Percentiles rank a stretch among this genome's conserved stretches.
These are phyloP conservation scores for Arthrobotrys conoides DNA, from an alignment of 2,329 filamentous ascomycete genomes.

Conservation along the genomic window DNA sequence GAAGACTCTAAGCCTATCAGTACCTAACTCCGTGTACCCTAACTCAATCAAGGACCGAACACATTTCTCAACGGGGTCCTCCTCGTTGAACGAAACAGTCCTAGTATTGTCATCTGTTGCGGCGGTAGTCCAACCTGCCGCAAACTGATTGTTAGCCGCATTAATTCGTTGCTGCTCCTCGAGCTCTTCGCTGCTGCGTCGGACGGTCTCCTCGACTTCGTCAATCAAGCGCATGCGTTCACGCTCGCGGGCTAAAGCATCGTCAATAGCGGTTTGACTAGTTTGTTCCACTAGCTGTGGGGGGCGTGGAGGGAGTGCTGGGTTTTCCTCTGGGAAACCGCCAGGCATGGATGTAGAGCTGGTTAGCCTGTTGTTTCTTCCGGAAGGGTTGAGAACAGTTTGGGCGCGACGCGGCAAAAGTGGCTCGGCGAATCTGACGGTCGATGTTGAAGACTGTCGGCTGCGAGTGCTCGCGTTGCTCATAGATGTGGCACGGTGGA, in stretches of 20 bases:
- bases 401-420: slow-evolving; percentile 50
- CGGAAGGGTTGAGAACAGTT: slow-evolving; percentile 40
- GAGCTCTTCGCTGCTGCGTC: slow-evolving; percentile 56
- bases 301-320: neutral
- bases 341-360: slow-evolving; percentile 51
- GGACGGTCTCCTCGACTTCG: slow-evolving; percentile 56
- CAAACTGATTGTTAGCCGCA: slow-evolving; percentile 9
- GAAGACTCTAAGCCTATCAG: slow-evolving; percentile 63
- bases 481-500: slow-evolving; percentile 57
- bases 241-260: slow-evolving; percentile 40
- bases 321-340: slow-evolving; percentile 47
- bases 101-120: slow-evolving; percentile 5
- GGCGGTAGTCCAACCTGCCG: slow-evolving; percentile 31
- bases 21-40: slow-evolving; percentile 62
- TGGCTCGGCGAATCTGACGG: slow-evolving; percentile 54
- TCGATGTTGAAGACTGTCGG: slow-evolving; percentile 61
- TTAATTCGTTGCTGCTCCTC: slow-evolving; percentile 56
- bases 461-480: slow-evolving; percentile 53
- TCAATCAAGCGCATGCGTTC: slow-evolving; percentile 59
- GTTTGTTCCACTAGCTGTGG: slow-evolving; percentile 41
- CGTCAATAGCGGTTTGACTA: slow-evolving; percentile 54
- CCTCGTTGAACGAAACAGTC: slow-evolving; percentile 26
- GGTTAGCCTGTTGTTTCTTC: slow-evolving; percentile 26
- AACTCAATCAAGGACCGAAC: slow-evolving; percentile 63
- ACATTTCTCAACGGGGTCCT: slow-evolving; percentile 62